Percentiles rank a stretch among this genome's conserved stretches.
Conservation (phyloP, 139 green algal genomes). For the Picochlorum sp. region DNA sequence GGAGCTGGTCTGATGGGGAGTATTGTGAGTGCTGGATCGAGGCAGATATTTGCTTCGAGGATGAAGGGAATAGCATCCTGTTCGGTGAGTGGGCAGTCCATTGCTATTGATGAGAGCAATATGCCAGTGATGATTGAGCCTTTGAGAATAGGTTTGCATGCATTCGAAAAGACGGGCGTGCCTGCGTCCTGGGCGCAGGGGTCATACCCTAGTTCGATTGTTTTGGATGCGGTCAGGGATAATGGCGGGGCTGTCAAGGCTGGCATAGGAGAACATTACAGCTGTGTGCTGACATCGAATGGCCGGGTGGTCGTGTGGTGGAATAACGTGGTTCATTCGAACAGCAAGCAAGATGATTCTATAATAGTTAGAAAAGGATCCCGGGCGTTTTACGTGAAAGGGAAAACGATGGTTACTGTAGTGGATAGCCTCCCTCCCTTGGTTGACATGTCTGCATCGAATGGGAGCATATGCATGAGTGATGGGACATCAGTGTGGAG, state of each 20-base stretch:
- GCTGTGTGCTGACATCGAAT: conserved; percentile 34
- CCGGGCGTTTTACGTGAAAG: neutral
- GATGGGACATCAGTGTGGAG: neutral
- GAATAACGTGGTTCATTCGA: neutral
- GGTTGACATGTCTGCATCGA: neutral
- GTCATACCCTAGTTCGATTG: neutral
- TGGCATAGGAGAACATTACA: conserved; percentile 50
- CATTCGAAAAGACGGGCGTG: neutral
- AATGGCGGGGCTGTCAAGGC: conserved; percentile 42
- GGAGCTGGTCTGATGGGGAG: neutral
- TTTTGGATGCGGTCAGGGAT: conserved; percentile 20
- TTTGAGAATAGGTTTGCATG: neutral
- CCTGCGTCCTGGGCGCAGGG: neutral
- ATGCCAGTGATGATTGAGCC: neutral
- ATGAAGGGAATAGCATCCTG: neutral
- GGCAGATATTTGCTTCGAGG: neutral
- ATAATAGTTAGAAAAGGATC: neutral
- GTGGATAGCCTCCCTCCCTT: neutral
- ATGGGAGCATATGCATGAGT: neutral
- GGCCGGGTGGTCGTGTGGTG: conserved; percentile 55
- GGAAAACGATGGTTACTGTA: neutral
- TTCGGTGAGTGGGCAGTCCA: neutral
- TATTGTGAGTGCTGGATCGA: neutral
- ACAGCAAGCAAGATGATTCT: neutral
- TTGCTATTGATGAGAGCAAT: neutral